Conservation (phyloP, 805 yeast species). For the Wickerhamiella domercqiae region DNA sequence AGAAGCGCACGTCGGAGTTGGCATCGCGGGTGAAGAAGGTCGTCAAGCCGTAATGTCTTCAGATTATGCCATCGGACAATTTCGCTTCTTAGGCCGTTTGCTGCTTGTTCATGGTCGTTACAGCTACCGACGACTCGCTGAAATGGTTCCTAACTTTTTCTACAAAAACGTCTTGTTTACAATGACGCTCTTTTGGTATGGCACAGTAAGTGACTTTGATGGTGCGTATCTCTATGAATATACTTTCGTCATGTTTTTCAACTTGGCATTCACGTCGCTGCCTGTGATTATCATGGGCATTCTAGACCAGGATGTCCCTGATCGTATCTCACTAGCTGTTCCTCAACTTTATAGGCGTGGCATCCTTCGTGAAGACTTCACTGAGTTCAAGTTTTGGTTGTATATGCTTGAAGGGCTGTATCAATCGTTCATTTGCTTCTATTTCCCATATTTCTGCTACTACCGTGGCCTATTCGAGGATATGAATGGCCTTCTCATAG, state of each 20-base stretch:
- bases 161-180: slow-evolving; percentile 67
- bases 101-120: slow-evolving; percentile 69
- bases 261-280: slow-evolving; percentile 67
- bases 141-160: slow-evolving; percentile 69
- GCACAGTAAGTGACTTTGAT: slow-evolving; percentile 53
- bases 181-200: slow-evolving; percentile 64
- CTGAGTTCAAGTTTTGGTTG: slow-evolving; percentile 39
- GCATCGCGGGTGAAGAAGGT: slow-evolving; percentile 82
- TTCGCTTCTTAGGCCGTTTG: slow-evolving; percentile 49
- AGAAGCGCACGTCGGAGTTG: slow-evolving; percentile 71
- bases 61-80: slow-evolving; percentile 72
- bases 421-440: slow-evolving; percentile 55
- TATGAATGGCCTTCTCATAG: slow-evolving; percentile 11
- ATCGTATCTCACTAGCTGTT: slow-evolving; percentile 45
- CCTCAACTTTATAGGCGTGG: slow-evolving; percentile 63
- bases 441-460: slow-evolving; percentile 51
- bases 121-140: slow-evolving; percentile 61
- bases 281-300: slow-evolving; percentile 64
- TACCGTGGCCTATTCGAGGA: slow-evolving; percentile 26
- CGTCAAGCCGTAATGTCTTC: slow-evolving; percentile 79
- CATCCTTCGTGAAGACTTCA: slow-evolving; percentile 50
- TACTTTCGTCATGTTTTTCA: slow-evolving; percentile 65
- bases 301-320: slow-evolving; percentile 65
- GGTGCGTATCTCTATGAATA: slow-evolving; percentile 66
- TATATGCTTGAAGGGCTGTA: slow-evolving; percentile 64